Evolutionary conservation across 1,284 basidiomycete genomes (phyloP), one percentile per base, ranked within the genome.

Genomic region (Mycena citricolor): DNA sequence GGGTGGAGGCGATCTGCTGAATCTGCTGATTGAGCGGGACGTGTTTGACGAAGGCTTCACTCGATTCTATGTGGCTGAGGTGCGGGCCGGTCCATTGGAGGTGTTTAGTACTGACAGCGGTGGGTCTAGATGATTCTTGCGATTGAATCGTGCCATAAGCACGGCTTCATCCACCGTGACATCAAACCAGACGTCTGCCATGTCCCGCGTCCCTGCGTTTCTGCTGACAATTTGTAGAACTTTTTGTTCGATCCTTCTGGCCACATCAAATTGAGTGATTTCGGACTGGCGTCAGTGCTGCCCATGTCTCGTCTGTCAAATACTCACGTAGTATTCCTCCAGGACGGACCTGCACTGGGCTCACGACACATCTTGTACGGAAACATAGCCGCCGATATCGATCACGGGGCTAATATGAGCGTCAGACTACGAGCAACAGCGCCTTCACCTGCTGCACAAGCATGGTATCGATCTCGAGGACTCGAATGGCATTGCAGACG

Each of bases 341-440:
- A 84, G 87, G 42, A 90, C 87, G 47, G 86, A 90, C 71, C 73
- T 90, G 50, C 88, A 90, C 66, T 90, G 89, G 89, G 87, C 89
- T 13, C 93, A 97, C 66, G 91, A 97, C 67, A 93, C 90, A 29
- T 85, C 83, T 44, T 94, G 88, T 90, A 67, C 63, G 61, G 57
- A 52, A 26, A 34, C 46, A 21, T 39, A 33, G 28, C 44, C 53
- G 57, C 41, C 28, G n/a, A 13, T 12, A 36, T 32, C 16, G 25
- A 31, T 25, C 6, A 17, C 20, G n/a, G n/a, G n/a, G n/a, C n/a
- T n/a, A n/a, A n/a, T n/a, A n/a, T n/a, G n/a, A n/a, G n/a, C n/a
- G n/a, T n/a, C n/a, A 91, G 88, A 97, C 72, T 98, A 94, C 65
- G 94, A 97, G 57, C 90, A 94, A 59, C 94, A 97, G 62, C 81